A percentile compares a stretch with the other conserved stretches of the same genome.
Conservation (phyloP, 495 filamentous ascomycete genomes). For the Neurospora sp. region DNA sequence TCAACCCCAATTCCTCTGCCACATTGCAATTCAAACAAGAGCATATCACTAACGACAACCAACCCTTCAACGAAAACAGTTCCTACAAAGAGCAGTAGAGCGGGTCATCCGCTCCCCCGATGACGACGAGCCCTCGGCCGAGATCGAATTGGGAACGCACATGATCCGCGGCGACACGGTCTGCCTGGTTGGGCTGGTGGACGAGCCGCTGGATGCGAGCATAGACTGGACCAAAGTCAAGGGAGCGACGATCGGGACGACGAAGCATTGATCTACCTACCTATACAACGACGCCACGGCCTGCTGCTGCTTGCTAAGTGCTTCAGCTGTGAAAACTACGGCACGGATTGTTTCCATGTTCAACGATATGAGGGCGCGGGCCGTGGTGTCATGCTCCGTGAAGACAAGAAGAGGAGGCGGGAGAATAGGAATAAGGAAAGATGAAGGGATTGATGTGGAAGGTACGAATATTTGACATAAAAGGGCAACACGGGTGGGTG, state of each 20-base stretch:
- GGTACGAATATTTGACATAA: neutral
- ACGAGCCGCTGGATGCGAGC: conserved; percentile 74
- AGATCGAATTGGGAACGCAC: conserved; percentile 81
- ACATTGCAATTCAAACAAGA: no score
- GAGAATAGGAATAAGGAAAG: neutral
- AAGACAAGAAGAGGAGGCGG: neutral
- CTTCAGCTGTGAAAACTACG: no score
- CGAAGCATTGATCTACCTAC: conserved; percentile 71
- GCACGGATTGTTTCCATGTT: no score
- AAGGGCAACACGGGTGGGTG: neutral
- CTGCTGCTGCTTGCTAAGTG: no score
- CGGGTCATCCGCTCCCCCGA: conserved; percentile 79
- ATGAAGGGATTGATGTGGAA: neutral
- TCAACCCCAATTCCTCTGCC: no score
- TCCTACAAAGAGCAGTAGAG: conserved; percentile 75
- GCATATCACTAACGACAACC: neutral
- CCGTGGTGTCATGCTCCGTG: neutral
- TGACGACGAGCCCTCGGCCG: conserved; percentile 68
- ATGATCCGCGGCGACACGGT: conserved; percentile 92
- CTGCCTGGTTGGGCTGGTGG: conserved; percentile 78
- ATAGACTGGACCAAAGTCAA: conserved; percentile 90
- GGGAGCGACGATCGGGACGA: conserved; percentile 71
- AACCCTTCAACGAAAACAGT: conserved; percentile 21
- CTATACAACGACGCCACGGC: no score
- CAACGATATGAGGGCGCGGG: neutral